Conservation (phyloP, 192 early-diverging fungal species). For the Linnemannia exigua region DNA sequence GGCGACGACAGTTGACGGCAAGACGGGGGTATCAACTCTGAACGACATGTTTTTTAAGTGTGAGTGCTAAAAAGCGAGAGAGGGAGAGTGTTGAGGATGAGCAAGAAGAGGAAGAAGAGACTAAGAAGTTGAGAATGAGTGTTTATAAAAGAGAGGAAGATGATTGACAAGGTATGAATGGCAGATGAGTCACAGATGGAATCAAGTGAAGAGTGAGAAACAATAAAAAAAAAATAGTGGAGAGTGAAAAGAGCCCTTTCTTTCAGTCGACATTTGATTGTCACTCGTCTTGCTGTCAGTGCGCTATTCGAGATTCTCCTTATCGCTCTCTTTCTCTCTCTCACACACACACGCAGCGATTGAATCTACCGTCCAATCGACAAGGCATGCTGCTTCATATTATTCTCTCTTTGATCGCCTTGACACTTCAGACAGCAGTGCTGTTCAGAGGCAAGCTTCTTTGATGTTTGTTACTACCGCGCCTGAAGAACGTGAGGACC, state of each 20-base stretch:
- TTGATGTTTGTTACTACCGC: too few relatives aligned
- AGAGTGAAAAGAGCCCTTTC: not conserved
- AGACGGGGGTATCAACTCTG: slow-evolving; percentile 4
- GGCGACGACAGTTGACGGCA: not conserved
- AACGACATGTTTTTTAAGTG: slow-evolving; percentile 1
- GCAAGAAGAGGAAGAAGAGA: not conserved
- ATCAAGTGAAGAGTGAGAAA: not conserved
- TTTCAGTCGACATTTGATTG: not conserved
- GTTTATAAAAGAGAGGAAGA: not conserved
- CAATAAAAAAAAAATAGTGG: not conserved
- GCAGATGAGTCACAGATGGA: not conserved
- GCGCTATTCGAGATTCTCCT: not conserved
- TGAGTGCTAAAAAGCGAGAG: not conserved
- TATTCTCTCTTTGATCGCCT: too few relatives aligned
- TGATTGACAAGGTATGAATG: slow-evolving; percentile 1
- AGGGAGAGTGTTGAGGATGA: not conserved
- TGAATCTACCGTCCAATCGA: not conserved
- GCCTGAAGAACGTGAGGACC: too few relatives aligned
- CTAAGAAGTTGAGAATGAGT: not conserved
- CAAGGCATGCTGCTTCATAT: not conserved
- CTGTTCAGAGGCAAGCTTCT: too few relatives aligned
- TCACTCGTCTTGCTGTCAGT: not conserved
- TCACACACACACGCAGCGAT: not conserved
- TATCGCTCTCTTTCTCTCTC: not conserved
- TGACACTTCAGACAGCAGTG: too few relatives aligned